Percentiles rank a stretch among this genome's conserved stretches.
phyloP scores from a whole-genome alignment of 495 filamentous ascomycete genomes.

The Wilcoxina mikolae region DNA sequence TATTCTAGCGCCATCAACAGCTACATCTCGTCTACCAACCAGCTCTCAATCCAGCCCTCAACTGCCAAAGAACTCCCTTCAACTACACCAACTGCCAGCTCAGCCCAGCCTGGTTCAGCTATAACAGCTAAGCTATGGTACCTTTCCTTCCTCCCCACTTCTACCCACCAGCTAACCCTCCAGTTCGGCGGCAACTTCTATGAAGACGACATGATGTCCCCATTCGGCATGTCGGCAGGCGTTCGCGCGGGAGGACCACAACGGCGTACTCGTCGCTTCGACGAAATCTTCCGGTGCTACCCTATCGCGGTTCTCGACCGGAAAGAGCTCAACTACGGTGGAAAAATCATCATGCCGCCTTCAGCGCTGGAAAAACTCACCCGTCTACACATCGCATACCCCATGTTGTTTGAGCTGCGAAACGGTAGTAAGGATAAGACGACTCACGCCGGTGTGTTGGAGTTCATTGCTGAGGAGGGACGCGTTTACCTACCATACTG shows the following conservation, averaged over 20 bases:
- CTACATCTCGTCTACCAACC: too few relatives aligned
- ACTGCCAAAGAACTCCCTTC: too few relatives aligned
- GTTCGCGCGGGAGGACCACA: slow-evolving; percentile 16
- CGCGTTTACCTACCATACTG: slow-evolving; percentile 91
- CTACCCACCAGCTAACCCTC: neutral
- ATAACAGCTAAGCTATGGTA: neutral
- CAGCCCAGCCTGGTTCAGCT: too few relatives aligned
- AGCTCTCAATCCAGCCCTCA: too few relatives aligned
- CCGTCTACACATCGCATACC: slow-evolving; percentile 90
- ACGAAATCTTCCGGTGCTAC: slow-evolving; percentile 95
- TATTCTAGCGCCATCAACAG: too few relatives aligned
- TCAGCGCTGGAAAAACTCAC: slow-evolving; percentile 93
- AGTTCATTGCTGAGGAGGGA: slow-evolving; percentile 95
- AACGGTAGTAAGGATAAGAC: slow-evolving; percentile 66
- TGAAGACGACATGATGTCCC: neutral
- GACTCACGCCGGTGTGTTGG: slow-evolving; percentile 86
- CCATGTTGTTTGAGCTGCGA: slow-evolving; percentile 86
- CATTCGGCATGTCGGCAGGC: neutral
- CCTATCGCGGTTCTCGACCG: slow-evolving; percentile 86
- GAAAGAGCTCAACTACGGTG: slow-evolving; percentile 83
- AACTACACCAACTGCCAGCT: too few relatives aligned
- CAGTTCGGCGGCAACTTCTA: neutral
- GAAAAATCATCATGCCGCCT: slow-evolving; percentile 91
- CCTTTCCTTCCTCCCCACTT: neutral
- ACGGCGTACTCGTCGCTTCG: slow-evolving; percentile 55